These are phyloP conservation scores for Pulveroboletus sp. DNA, from an alignment of 768 basidiomycete genomes.

Conservation along the genomic window DNA sequence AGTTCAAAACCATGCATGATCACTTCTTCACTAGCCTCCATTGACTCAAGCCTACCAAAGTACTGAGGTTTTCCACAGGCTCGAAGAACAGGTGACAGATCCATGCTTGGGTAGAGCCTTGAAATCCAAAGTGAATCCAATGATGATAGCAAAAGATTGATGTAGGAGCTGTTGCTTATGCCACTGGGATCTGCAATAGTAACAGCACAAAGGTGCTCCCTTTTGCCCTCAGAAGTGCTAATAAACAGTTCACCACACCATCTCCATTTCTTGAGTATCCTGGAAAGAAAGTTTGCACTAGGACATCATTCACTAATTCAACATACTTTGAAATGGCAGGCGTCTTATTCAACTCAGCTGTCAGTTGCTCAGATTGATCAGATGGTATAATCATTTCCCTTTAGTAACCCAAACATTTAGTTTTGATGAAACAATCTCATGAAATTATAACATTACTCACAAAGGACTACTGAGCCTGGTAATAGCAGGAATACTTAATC, in stretches of 20 bases:
- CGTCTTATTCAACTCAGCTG: slow-evolving; percentile 12
- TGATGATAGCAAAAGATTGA: slow-evolving; percentile 43
- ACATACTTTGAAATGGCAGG: slow-evolving; percentile 24
- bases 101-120: slow-evolving; percentile 45
- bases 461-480: slow-evolving; percentile 23
- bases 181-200: slow-evolving; percentile 43
- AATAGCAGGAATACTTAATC: background rate
- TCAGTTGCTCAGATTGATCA: slow-evolving; percentile 5
- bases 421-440: background rate
- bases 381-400: slow-evolving; percentile 15
- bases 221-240: slow-evolving; percentile 30
- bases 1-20: slow-evolving; percentile 38
- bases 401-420: background rate
- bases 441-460: slow-evolving; percentile 12
- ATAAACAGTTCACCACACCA: slow-evolving; percentile 59
- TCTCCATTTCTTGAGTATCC: slow-evolving; percentile 58
- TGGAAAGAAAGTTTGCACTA: slow-evolving; percentile 21
- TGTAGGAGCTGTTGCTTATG: slow-evolving; percentile 39
- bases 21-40: slow-evolving; percentile 35
- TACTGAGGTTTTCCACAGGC: slow-evolving; percentile 51
- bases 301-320: background rate
- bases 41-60: slow-evolving; percentile 45
- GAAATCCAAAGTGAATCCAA: slow-evolving; percentile 40
- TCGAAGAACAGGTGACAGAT: slow-evolving; percentile 43
- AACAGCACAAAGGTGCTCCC: slow-evolving; percentile 47